Conservation (phyloP, 208 protist genomes). For the Acanthamoeba healyi region DNA sequence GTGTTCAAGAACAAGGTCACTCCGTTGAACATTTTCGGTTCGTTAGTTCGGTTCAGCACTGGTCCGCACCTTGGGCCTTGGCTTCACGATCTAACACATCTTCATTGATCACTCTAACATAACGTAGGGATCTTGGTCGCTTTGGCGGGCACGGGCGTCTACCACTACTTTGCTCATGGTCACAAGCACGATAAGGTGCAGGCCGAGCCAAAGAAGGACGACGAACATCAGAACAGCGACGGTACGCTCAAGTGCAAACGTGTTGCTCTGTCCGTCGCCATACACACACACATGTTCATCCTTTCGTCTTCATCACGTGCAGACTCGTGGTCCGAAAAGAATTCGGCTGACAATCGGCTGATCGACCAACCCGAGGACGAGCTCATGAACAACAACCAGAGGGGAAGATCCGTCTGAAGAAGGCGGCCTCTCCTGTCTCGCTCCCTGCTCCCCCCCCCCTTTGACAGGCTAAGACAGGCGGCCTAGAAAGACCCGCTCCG, state of each 20-base stretch:
- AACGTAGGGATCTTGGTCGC: conserved; percentile 25
- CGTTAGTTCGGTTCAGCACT: not conserved
- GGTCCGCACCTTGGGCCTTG: too few species aligned
- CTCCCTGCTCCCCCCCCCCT: too few species aligned
- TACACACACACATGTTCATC: not conserved
- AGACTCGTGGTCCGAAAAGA: too few species aligned
- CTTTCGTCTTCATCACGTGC: too few species aligned
- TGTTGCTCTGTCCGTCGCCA: not conserved
- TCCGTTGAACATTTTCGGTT: conserved; percentile 18
- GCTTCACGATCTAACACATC: too few species aligned
- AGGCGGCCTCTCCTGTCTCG: too few species aligned
- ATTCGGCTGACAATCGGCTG: too few species aligned
- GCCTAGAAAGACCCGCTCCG: too few species aligned
- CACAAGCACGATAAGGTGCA: not conserved
- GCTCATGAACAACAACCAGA: not conserved
- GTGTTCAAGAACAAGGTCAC: conserved; percentile 65
- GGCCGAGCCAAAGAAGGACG: not conserved
- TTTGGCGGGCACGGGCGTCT: not conserved
- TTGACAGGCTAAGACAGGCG: not conserved
- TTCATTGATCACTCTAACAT: not conserved
- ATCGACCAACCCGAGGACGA: too few species aligned
- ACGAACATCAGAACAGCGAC: not conserved
- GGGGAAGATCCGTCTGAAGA: not conserved
- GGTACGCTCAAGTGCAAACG: too few species aligned
- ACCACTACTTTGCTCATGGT: conserved; percentile 43